These are phyloP conservation scores for Amphibolis antarctica DNA, from an alignment of 106 monocot species.

Conservation along the genomic window DNA sequence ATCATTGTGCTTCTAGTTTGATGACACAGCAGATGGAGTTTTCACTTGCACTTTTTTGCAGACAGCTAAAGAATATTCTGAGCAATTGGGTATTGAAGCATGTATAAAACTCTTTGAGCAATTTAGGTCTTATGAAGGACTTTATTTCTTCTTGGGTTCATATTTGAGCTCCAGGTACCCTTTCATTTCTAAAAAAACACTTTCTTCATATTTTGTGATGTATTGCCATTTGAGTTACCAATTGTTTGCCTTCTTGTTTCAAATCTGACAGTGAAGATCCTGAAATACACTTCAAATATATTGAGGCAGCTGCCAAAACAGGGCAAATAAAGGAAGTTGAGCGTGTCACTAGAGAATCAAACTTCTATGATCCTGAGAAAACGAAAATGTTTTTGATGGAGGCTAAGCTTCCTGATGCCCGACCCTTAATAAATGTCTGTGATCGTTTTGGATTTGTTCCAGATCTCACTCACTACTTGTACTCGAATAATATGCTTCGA, in stretches of 20 bases:
- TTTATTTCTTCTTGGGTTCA: constrained; percentile 92
- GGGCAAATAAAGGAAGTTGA: constrained; percentile 98
- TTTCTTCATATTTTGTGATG: background rate
- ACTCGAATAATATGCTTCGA: constrained; percentile 91
- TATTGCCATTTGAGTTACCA: background rate
- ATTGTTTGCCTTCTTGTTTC: background rate
- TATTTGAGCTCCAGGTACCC: constrained; percentile 94
- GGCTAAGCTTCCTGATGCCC: constrained; percentile 94
- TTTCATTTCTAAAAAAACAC: background rate
- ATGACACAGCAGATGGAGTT: background rate
- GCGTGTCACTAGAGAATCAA: constrained; percentile 94
- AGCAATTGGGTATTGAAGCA: constrained; percentile 84
- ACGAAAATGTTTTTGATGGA: constrained; percentile 96
- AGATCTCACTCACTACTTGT: constrained; percentile 94
- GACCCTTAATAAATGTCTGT: constrained; percentile 97
- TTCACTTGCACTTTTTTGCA: constrained; percentile 14
- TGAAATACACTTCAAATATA: constrained; percentile 96
- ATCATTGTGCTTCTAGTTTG: background rate
- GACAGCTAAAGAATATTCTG: constrained; percentile 92
- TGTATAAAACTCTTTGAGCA: constrained; percentile 78
- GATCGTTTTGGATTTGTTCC: constrained; percentile 98
- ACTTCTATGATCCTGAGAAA: constrained; percentile 97
- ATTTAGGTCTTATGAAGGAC: constrained; percentile 75
- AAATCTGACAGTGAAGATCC: constrained; percentile 77
- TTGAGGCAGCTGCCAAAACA: constrained; percentile 94